phyloP scores from a whole-genome alignment of 495 filamentous ascomycete genomes.

The Penicillium ochrochloron region DNA sequence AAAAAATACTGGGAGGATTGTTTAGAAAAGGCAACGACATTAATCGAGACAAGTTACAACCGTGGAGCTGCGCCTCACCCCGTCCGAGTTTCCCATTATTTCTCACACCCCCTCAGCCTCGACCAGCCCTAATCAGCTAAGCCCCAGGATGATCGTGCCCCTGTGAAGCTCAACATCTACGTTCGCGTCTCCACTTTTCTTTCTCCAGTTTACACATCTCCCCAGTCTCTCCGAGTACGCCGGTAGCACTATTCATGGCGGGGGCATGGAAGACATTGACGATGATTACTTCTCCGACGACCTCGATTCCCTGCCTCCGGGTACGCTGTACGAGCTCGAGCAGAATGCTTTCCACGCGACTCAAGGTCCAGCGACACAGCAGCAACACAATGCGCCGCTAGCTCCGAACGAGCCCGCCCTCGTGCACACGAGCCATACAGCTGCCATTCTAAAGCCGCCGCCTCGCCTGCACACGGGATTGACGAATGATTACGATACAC shows the following conservation, averaged over 20 bases:
- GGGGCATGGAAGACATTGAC: constrained; percentile 62
- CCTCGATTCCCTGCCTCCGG: constrained; percentile 59
- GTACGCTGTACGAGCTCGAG: constrained; percentile 58
- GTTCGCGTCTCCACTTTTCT: constrained; percentile 6
- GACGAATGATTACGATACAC: constrained; percentile 56
- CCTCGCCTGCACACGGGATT: constrained; percentile 45
- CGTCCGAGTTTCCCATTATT: not conserved
- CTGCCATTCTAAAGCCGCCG: constrained; percentile 34
- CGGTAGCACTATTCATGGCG: constrained; percentile 47
- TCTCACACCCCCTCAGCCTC: constrained; percentile 5
- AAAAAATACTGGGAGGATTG: not conserved
- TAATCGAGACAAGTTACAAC: not conserved
- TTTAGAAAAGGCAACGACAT: constrained; percentile 4
- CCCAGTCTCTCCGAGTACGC: constrained; percentile 5
- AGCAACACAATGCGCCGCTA: constrained; percentile 15
- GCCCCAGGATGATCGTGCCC: constrained; percentile 12
- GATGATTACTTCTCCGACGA: constrained; percentile 71
- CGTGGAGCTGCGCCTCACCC: constrained; percentile 18
- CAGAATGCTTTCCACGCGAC: constrained; percentile 58
- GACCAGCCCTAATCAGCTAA: constrained; percentile 8
- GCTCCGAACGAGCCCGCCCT: constrained; percentile 9
- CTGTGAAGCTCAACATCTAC: constrained; percentile 12
- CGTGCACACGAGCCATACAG: constrained; percentile 13
- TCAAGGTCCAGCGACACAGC: constrained; percentile 38
- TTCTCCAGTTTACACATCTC: constrained; percentile 6